Conservation (phyloP, 495 filamentous ascomycete species). For the Tetracladium setigerum region DNA sequence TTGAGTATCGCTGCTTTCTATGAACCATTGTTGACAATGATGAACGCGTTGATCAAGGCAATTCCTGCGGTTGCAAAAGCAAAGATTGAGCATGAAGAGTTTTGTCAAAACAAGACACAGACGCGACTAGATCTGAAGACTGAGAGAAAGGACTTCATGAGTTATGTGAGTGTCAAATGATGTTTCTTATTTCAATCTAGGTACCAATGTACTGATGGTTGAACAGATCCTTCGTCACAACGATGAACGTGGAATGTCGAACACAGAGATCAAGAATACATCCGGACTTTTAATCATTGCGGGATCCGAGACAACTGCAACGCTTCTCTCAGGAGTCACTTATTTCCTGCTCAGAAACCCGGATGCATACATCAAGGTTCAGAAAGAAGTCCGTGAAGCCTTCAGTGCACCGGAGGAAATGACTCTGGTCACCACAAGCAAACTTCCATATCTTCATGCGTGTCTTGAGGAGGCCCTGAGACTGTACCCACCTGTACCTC, state of each 20-base stretch:
- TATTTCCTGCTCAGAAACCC: conserved; percentile 45
- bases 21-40: no score
- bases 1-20: no score
- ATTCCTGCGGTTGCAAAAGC: no score
- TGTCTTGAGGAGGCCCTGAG: conserved; percentile 65
- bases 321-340: conserved; percentile 40
- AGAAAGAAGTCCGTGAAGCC: conserved; percentile 40
- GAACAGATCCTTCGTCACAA: no score
- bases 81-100: neutral
- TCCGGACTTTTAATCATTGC: conserved; percentile 26
- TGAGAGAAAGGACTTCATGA: conserved; percentile 4
- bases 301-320: conserved; percentile 56
- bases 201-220: no score
- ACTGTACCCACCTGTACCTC: conserved; percentile 54
- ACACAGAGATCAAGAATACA: no score
- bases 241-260: no score
- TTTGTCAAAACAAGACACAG: conserved; percentile 1
- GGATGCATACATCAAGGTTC: conserved; percentile 32
- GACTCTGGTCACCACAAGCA: conserved; percentile 33
- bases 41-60: no score
- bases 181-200: no score
- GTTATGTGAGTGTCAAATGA: neutral
- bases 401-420: conserved; percentile 49
- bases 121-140: neutral
- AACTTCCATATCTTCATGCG: conserved; percentile 40